phyloP scores from a whole-genome alignment of 345 rosid genomes.

The Sonneratia alba region DNA sequence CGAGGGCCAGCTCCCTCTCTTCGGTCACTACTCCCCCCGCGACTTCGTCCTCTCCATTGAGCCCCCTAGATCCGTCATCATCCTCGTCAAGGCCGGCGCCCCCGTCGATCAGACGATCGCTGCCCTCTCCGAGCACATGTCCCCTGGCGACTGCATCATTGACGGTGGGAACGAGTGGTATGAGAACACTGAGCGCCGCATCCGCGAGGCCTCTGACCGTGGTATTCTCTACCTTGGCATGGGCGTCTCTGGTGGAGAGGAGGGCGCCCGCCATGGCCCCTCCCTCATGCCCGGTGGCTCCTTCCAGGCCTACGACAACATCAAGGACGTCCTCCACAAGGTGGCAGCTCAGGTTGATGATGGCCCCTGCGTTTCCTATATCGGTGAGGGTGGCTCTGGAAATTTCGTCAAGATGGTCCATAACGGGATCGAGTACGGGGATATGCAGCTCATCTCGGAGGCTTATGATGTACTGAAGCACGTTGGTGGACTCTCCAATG shows the following conservation, averaged over 20 bases:
- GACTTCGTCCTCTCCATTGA: slow-evolving; percentile 86
- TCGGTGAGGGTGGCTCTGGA: slow-evolving; percentile 96
- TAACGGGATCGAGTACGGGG: slow-evolving; percentile 96
- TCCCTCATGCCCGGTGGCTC: slow-evolving; percentile 98
- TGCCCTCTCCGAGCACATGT: slow-evolving; percentile 65
- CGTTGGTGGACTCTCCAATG: slow-evolving; percentile 65
- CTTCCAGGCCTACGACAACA: slow-evolving; percentile 55
- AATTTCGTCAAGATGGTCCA: slow-evolving; percentile 97
- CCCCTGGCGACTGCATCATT: slow-evolving; percentile 76
- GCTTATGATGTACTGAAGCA: slow-evolving; percentile 92
- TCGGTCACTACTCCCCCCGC: slow-evolving; percentile 65
- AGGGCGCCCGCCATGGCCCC: slow-evolving; percentile 88
- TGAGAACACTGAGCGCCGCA: slow-evolving; percentile 79
- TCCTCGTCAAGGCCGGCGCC: slow-evolving; percentile 88
- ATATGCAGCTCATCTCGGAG: slow-evolving; percentile 90
- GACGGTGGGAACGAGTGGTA: slow-evolving; percentile 99
- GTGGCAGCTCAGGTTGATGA: slow-evolving; percentile 97
- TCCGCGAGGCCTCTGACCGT: slow-evolving; percentile 42
- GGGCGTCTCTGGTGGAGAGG: slow-evolving; percentile 99
- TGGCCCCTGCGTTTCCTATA: slow-evolving; percentile 90
- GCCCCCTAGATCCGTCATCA: slow-evolving; percentile 82
- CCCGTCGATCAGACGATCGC: slow-evolving; percentile 90
- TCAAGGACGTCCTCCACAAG: slow-evolving; percentile 54
- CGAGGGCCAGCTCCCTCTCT: slow-evolving; percentile 70
- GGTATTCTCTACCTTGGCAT: slow-evolving; percentile 86